phyloP scores from a whole-genome alignment of 1,284 basidiomycete species.

The Waitea zeae region DNA sequence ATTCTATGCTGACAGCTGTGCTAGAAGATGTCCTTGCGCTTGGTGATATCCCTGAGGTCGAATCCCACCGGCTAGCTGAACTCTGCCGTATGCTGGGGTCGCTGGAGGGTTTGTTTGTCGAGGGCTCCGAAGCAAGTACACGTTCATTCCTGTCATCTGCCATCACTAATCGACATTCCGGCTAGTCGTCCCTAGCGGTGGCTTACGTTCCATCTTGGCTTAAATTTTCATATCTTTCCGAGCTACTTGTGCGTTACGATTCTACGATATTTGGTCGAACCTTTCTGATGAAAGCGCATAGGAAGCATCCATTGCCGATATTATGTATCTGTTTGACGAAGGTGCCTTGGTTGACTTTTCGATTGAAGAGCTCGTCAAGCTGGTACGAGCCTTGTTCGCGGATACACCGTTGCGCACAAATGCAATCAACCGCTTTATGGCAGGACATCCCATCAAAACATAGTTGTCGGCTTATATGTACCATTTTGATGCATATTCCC shows the following conservation, averaged over 20 bases:
- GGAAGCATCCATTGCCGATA: slow-evolving; percentile 89
- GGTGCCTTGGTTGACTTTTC: slow-evolving; percentile 87
- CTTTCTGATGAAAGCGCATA: too few species aligned
- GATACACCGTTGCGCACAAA: slow-evolving; percentile 72
- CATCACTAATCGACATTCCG: slow-evolving; percentile 2
- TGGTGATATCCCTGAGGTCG: slow-evolving; percentile 81
- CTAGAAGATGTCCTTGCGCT: slow-evolving; percentile 65
- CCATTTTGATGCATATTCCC: too few species aligned
- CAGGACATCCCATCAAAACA: slow-evolving; percentile 30
- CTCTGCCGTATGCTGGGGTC: slow-evolving; percentile 67
- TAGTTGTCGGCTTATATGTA: neutral
- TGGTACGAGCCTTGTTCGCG: slow-evolving; percentile 82
- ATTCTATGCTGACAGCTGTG: slow-evolving; percentile 53
- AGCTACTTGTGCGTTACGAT: slow-evolving; percentile 53
- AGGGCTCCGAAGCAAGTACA: slow-evolving; percentile 32
- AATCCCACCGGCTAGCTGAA: slow-evolving; percentile 72
- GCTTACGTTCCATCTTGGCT: slow-evolving; percentile 84
- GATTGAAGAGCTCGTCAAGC: slow-evolving; percentile 62
- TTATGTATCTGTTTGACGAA: slow-evolving; percentile 85
- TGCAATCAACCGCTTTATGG: slow-evolving; percentile 58
- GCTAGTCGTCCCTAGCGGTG: slow-evolving; percentile 57
- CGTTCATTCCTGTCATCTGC: slow-evolving; percentile 2
- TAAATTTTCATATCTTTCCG: slow-evolving; percentile 85
- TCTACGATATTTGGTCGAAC: too few species aligned
- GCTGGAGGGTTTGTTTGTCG: slow-evolving; percentile 68